Evolutionary conservation across 177 flowering plant species (phyloP).

Genomic region (Vitis hybrid): DNA sequence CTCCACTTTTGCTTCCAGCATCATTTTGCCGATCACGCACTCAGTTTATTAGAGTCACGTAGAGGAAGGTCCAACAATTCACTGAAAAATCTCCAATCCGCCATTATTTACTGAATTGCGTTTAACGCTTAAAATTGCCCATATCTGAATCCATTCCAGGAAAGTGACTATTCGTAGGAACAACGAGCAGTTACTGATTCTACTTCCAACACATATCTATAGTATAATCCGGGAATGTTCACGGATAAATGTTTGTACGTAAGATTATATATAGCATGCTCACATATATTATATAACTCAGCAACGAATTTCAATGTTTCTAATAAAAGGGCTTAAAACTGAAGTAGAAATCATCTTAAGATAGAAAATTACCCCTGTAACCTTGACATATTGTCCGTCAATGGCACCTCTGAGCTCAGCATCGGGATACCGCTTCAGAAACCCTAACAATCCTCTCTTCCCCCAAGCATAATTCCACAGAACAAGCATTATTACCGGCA

Average conservation of each 20-base stretch:
- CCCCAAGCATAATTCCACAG: conserved; percentile 68
- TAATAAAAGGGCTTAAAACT: not conserved
- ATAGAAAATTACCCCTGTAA: conserved; percentile 80
- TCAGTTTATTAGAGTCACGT: too few species aligned
- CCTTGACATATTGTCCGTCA: conserved; percentile 90
- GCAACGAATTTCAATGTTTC: too few species aligned
- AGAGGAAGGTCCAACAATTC: too few species aligned
- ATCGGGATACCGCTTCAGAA: conserved; percentile 64
- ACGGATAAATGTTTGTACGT: too few species aligned
- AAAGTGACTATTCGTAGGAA: not conserved
- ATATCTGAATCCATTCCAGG: not conserved
- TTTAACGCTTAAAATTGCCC: not conserved
- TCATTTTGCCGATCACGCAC: too few species aligned
- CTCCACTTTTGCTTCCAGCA: not conserved
- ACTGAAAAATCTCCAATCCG: too few species aligned
- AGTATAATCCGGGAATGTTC: too few species aligned
- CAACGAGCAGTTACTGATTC: too few species aligned
- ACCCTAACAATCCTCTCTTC: conserved; percentile 59
- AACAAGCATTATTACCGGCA: conserved; percentile 31
- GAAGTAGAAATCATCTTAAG: not conserved
- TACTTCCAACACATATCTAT: too few species aligned
- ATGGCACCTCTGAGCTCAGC: conserved; percentile 87
- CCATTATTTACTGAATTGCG: too few species aligned
- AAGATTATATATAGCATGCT: too few species aligned
- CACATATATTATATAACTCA: too few species aligned